Evolutionary conservation across 2,329 filamentous ascomycete species (phyloP), one percentile per base, ranked within the genome.

Genomic region (Calonectria pseudoturangicola): DNA sequence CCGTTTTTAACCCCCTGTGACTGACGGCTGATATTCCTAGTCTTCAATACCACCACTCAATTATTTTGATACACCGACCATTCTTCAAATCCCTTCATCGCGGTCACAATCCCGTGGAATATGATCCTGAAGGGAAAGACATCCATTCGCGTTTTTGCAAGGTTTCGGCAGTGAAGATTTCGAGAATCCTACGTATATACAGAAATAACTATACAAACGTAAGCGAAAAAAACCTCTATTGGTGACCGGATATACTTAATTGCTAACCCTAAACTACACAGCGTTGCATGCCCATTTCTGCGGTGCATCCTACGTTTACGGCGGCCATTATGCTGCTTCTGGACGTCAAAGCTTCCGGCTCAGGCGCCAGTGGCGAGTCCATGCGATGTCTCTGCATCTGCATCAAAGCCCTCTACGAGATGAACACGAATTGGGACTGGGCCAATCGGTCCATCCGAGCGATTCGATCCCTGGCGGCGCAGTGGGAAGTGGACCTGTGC

Each of bases 361-460:
- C 68, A 0, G 9, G 18, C 2, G 64, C 30, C 0, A 66, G 65
- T 25, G 70, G 47, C 0, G 75, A 76, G 30, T 70, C 74, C 0
- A 69, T 75, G 70, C 64, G 74, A 12, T 75, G 67, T 25, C 70
- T 76, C 4, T 36, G 36, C 7, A 71, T 73, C 16, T 76, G 75
- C 15, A 65, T 76, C 2, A 76, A 68, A 6, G 51, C 72, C 0
- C 70, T 76, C 0, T 76, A 76, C 9, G 75, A 75, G 48, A 76
- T 76, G 74, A 76, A 76, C 2, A 43, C 72, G 1, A 76, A 73
- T 13, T 76, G 75, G 75, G 74, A 76, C 15, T 76, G 75, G 74
- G 75, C 75, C 0, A 76, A 76, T 2, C 28, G 75, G 1, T 76
- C 75, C 0, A 74, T 76, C 4, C 74, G 75, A 0, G 75, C 75